Conservation (phyloP, 2,329 filamentous ascomycete species). For the Aspergillus fijiensis region DNA sequence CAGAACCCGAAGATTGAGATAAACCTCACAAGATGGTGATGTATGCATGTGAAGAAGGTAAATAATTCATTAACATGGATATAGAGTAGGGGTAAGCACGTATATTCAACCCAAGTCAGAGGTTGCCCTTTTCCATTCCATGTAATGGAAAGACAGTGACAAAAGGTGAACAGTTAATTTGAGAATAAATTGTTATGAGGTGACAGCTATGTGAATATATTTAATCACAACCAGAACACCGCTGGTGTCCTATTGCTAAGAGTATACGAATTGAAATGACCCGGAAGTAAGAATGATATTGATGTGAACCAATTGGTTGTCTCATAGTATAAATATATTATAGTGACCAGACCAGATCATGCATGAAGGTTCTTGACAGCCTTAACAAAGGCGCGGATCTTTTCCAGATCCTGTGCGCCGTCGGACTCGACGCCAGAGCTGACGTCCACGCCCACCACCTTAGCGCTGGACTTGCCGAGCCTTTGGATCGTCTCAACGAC, state of each 20-base stretch:
- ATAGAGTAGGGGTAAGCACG: too few species aligned
- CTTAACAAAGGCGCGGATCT: constrained; percentile 77
- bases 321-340: background rate
- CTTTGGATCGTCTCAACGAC: constrained; percentile 65
- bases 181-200: background rate
- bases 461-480: constrained; percentile 59
- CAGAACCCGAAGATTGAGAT: too few species aligned
- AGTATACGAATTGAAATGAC: background rate
- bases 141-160: too few species aligned
- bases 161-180: too few species aligned
- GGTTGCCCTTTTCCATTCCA: too few species aligned
- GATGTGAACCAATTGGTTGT: background rate
- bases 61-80: too few species aligned
- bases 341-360: constrained; percentile 18
- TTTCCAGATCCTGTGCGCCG: constrained; percentile 75
- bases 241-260: background rate
- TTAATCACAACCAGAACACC: too few species aligned
- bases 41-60: too few species aligned
- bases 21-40: too few species aligned
- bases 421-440: constrained; percentile 89
- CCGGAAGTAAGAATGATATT: background rate
- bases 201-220: background rate
- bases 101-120: too few species aligned
- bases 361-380: constrained; percentile 60
- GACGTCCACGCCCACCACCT: constrained; percentile 82